phyloP scores from a whole-genome alignment of 1,139 yeast genomes.

The Geotrichum restrictum region DNA sequence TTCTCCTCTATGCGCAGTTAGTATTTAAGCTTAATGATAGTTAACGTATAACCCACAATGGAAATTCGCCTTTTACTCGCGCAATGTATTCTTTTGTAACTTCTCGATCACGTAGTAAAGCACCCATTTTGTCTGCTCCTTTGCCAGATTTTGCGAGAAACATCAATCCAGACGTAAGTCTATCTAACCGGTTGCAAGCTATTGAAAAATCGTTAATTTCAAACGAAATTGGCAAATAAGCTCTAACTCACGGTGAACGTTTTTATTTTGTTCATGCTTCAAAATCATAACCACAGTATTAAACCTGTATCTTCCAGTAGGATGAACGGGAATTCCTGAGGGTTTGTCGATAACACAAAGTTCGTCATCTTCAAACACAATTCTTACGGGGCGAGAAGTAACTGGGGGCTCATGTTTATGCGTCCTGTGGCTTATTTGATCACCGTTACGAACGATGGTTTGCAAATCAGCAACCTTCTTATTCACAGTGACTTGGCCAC shows the following conservation, averaged over 20 bases:
- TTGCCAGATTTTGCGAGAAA: slow-evolving; percentile 78
- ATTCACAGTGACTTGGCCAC: slow-evolving; percentile 73
- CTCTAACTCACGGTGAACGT: slow-evolving; percentile 53
- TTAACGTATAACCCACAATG: slow-evolving; percentile 36
- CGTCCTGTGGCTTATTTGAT: slow-evolving; percentile 71
- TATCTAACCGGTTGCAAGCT: slow-evolving; percentile 82
- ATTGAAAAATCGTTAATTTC: slow-evolving; percentile 11
- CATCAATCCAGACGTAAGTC: slow-evolving; percentile 93
- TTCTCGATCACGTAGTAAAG: slow-evolving; percentile 68
- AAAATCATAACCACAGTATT: slow-evolving; percentile 83
- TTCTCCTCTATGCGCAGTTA: slow-evolving; percentile 33
- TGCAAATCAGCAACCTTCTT: slow-evolving; percentile 60
- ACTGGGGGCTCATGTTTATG: slow-evolving; percentile 94
- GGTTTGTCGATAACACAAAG: slow-evolving; percentile 89
- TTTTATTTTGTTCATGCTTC: slow-evolving; percentile 58
- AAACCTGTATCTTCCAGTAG: slow-evolving; percentile 86
- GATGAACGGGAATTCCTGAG: slow-evolving; percentile 93
- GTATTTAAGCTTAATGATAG: slow-evolving; percentile 1
- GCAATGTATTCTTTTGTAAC: slow-evolving; percentile 85
- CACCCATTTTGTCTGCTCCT: slow-evolving; percentile 75
- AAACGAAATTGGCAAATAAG: background rate
- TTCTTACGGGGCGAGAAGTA: slow-evolving; percentile 60
- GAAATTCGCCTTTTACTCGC: slow-evolving; percentile 80
- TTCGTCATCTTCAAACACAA: slow-evolving; percentile 75
- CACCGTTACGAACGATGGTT: slow-evolving; percentile 74